phyloP scores from a whole-genome alignment of 129 eudicot species.

The Oenanthe sinensis region DNA sequence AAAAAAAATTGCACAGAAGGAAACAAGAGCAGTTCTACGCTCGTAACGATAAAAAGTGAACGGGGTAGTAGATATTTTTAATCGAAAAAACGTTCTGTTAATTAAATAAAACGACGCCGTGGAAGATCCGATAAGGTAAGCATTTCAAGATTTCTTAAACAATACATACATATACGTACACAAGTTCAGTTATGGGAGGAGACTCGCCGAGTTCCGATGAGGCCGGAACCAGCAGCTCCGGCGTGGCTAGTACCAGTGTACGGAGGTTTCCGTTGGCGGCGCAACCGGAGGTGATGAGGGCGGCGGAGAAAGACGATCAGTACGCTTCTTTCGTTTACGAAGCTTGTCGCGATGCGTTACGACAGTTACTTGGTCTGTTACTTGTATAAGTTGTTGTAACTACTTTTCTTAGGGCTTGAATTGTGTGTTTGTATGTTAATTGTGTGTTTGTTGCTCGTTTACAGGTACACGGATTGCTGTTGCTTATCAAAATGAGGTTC shows the following conservation, averaged over 20 bases:
- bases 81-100: no score
- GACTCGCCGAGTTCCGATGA: conserved; percentile 39
- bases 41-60: no score
- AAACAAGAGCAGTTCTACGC: no score
- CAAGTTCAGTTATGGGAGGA: neutral
- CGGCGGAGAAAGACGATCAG: conserved; percentile 96
- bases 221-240: conserved; percentile 23
- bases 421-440: neutral
- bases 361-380: conserved; percentile 74
- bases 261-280: conserved; percentile 82
- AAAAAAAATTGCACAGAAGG: no score
- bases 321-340: conserved; percentile 92
- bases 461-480: conserved; percentile 89
- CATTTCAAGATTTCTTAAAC: no score
- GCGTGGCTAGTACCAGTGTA: conserved; percentile 11
- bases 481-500: conserved; percentile 85
- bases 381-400: conserved; percentile 15
- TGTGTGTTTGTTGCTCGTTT: conserved; percentile 5
- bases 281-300: conserved; percentile 97
- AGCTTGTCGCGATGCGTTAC: conserved; percentile 98
- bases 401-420: conserved; percentile 7
- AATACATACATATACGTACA: neutral
- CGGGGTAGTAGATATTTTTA: no score
- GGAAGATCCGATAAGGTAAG: no score
- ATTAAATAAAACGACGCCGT: no score